Conservation (phyloP, 768 basidiomycete genomes). For the Mrakia blollopis region DNA sequence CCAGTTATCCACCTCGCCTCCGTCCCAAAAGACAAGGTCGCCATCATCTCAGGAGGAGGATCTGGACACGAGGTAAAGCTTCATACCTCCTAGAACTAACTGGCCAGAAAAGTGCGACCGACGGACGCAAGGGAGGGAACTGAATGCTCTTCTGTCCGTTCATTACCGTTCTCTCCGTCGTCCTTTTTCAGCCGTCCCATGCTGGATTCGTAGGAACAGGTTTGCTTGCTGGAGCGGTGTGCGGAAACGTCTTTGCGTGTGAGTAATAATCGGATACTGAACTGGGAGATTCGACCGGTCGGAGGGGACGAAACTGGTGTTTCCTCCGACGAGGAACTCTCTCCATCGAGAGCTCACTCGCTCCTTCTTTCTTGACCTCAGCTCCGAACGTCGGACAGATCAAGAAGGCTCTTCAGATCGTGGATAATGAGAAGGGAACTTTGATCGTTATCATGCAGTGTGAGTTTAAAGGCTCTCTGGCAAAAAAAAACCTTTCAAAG, state of each 20-base stretch:
- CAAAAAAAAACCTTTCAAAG: no score
- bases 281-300: background rate
- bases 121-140: no score
- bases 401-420: conserved; percentile 30
- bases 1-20: conserved; percentile 22
- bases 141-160: background rate
- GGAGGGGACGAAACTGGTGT: no score
- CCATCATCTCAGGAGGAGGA: conserved; percentile 31
- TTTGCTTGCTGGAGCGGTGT: conserved; percentile 27
- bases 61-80: conserved; percentile 18
- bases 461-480: background rate
- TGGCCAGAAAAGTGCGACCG: no score
- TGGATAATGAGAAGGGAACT: conserved; percentile 33
- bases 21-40: conserved; percentile 16
- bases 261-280: background rate
- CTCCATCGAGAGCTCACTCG: background rate
- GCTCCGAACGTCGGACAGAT: conserved; percentile 32
- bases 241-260: conserved; percentile 31
- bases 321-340: background rate
- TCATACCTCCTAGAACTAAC: background rate
- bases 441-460: conserved; percentile 40
- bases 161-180: background rate
- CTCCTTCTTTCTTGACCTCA: background rate
- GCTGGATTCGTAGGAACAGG: conserved; percentile 24
- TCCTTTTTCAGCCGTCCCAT: background rate